A percentile compares a stretch with the other conserved stretches of the same genome.
phyloP scores from a whole-genome alignment of 345 rosid genomes.

The Eucalyptus marginata region DNA sequence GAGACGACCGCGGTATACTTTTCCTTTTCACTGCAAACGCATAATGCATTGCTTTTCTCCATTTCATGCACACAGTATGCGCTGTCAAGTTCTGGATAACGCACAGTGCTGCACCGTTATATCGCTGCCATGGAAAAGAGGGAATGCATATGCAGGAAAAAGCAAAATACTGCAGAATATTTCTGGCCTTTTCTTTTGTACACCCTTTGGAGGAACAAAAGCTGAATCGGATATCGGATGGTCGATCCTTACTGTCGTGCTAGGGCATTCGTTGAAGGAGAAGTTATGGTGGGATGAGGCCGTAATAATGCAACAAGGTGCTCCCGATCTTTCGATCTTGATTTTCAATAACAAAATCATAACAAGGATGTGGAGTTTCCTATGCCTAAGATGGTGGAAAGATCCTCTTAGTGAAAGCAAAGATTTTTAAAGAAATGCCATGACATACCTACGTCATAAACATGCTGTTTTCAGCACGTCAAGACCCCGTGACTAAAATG shows the following conservation, averaged over 20 bases:
- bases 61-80: not conserved
- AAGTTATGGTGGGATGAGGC: not conserved
- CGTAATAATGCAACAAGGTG: not conserved
- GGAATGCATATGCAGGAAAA: not conserved
- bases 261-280: not conserved
- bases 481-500: not conserved
- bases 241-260: not conserved
- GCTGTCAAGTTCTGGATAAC: not conserved
- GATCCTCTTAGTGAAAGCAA: not conserved
- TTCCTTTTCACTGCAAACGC: not conserved
- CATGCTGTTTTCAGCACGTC: not conserved
- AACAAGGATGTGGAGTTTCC: not conserved
- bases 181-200: not conserved
- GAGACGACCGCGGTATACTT: not conserved
- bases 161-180: not conserved
- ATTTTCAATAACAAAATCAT: not conserved
- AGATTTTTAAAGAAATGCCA: not conserved
- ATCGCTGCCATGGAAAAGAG: not conserved
- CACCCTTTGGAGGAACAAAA: not conserved
- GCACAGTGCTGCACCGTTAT: not conserved
- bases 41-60: not conserved
- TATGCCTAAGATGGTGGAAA: not conserved
- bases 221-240: not conserved
- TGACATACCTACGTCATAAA: not conserved
- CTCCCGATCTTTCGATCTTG: not conserved